These are phyloP conservation scores for Vaccinium corymbosum DNA, from an alignment of 148 eudicot genomes.

Conservation along the genomic window DNA sequence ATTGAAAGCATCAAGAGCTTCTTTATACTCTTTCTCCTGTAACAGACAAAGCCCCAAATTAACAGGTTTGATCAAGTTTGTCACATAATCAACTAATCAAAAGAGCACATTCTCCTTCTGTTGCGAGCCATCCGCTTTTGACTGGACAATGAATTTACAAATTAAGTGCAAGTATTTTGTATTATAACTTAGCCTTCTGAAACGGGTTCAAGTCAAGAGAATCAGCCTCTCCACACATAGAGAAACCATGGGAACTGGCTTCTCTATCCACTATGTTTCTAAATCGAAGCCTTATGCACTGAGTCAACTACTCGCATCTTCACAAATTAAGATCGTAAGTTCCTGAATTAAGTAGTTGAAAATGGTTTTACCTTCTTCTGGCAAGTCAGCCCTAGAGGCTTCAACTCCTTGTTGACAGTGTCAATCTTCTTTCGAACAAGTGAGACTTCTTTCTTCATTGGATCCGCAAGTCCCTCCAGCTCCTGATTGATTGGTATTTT, in stretches of 20 bases:
- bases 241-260: not conserved
- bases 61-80: not conserved
- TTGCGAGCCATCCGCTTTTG: too few relatives aligned
- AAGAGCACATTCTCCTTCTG: not conserved
- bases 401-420: constrained; percentile 73
- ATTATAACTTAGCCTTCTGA: not conserved
- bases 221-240: too few relatives aligned
- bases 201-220: not conserved
- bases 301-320: not conserved
- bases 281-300: not conserved
- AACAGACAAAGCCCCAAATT: not conserved
- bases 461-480: constrained; percentile 73
- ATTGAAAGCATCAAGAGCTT: constrained; percentile 77
- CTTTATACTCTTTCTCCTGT: constrained; percentile 87
- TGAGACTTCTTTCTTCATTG: constrained; percentile 82
- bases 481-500: constrained; percentile 41
- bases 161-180: not conserved
- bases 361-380: constrained; percentile 75
- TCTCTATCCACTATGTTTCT: not conserved
- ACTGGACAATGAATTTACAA: not conserved
- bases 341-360: not conserved
- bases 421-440: constrained; percentile 88
- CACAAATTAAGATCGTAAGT: not conserved
- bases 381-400: constrained; percentile 74
- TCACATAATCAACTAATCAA: not conserved